Base-by-base conservation (phyloP, 179 eudicot species). In the Nepenthes alata region DNA sequence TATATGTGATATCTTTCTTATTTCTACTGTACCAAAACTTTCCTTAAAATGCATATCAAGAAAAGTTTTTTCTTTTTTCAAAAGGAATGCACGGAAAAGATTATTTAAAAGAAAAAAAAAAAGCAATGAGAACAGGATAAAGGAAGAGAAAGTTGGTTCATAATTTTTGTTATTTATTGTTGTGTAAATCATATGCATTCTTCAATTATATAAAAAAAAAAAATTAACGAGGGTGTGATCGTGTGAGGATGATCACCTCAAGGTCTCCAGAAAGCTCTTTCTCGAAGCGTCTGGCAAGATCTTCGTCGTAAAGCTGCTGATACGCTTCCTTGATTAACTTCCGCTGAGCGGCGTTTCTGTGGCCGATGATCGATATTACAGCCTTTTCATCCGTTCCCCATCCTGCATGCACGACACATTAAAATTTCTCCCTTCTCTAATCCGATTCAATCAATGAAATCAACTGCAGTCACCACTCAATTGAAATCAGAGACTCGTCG, bases 341-440 rank as follows among this genome's bases (percentile, higher is more conserved):
- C 64, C 75, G 58, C 57, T 78, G 82, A 0, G 12, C 61, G 13
- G 79, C 76, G 53, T 59, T 78, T 63, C 82, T 62, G 60, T 78
- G 82, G 11, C 74, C 82, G 50, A 78, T 74, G 4, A 78, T 67
- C 55, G 71, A 64, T 6, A 78, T 74, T 25, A 78, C 51, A 0
- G 71, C 76, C 72, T 78, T 78, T 67, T 78, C 82, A 25, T 78
- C 35, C 53, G 79, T 74, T 59, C 82, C 79, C 78, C 82, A 78
- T 35, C 82, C 82, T 78, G 66, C 69, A 57, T 54, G 25, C 4
- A 1, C 11, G 3, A 12, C 58, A 38, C 47, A 63, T 25, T 9
- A 5, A 25, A 57, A 16, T 35, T 13, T 38, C 36, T 11, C 36
- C 37, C 58, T 37, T 5, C 44, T 10, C 41, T 45, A 47, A 41